phyloP scores from a whole-genome alignment of 768 basidiomycete species.

The Lactifluus hygrophoroides region DNA sequence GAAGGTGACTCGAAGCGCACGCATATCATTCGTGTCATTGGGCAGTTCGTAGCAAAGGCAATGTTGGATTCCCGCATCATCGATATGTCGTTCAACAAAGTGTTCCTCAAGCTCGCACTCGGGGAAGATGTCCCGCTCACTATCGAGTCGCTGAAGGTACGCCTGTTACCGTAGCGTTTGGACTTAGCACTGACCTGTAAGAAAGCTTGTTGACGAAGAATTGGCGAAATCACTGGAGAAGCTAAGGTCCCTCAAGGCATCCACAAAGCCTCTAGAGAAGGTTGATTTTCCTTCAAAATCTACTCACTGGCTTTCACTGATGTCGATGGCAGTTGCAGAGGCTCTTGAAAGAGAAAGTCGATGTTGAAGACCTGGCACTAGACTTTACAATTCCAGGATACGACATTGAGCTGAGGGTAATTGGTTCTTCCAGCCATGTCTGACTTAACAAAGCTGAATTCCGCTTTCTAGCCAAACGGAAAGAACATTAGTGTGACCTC shows the following conservation, averaged over 20 bases:
- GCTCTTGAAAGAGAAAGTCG: constrained; percentile 50
- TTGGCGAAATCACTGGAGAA: constrained; percentile 82
- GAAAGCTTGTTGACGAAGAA: constrained; percentile 74
- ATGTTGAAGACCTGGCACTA: constrained; percentile 79
- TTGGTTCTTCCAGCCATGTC: neutral
- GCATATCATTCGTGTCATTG: constrained; percentile 82
- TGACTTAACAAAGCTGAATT: constrained; percentile 1
- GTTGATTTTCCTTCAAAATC: neutral
- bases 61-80: constrained; percentile 97
- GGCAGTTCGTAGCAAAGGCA: constrained; percentile 95
- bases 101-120: constrained; percentile 88
- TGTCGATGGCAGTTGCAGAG: constrained; percentile 11
- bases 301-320: neutral
- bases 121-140: constrained; percentile 81
- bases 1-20: constrained; percentile 77
- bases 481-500: constrained; percentile 73
- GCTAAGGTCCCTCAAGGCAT: constrained; percentile 57
- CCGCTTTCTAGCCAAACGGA: constrained; percentile 55
- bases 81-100: constrained; percentile 87
- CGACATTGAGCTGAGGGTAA: constrained; percentile 80
- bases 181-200: neutral
- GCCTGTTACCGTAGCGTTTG: constrained; percentile 17
- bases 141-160: constrained; percentile 73
- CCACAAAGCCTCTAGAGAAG: constrained; percentile 34
- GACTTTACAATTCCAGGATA: constrained; percentile 98